A percentile compares a stretch with the other conserved stretches of the same genome.
Conservation (phyloP, 345 rosid species). For the Hibiscus tridactylites region DNA sequence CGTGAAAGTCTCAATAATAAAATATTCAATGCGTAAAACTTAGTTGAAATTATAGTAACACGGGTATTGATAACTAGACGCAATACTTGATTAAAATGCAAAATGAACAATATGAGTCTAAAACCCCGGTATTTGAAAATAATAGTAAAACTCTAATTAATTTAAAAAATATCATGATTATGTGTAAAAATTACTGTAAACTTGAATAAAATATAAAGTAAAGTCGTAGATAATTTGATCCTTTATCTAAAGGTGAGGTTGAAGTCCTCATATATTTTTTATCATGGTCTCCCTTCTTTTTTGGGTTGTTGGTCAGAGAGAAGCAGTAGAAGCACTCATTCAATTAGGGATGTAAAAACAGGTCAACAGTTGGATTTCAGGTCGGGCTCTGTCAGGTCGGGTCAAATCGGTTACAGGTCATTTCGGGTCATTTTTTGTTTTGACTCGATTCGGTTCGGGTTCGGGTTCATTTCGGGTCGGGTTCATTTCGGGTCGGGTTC, state of each 20-base stretch:
- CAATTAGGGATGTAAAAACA: no score
- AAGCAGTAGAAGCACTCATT: slow-evolving; percentile 95
- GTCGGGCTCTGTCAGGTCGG: no score
- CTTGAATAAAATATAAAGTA: neutral
- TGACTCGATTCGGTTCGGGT: no score
- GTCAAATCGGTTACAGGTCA: no score
- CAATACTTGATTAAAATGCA: neutral
- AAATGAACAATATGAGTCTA: neutral
- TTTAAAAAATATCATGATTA: neutral
- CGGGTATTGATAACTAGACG: neutral
- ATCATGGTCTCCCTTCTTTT: neutral
- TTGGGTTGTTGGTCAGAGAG: slow-evolving; percentile 40
- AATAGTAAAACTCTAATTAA: neutral
- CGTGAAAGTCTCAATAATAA: neutral
- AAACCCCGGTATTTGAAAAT: neutral
- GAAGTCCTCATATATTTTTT: neutral
- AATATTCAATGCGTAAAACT: neutral
- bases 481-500: no score
- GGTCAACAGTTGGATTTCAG: no score
- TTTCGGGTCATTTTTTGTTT: no score
- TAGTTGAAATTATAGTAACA: neutral
- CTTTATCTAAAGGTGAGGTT: neutral
- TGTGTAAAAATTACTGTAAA: neutral
- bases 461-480: no score
- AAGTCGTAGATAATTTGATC: neutral